These are phyloP conservation scores for Debaryomyces tyrocola DNA, from an alignment of 805 yeast species.

Conservation along the genomic window DNA sequence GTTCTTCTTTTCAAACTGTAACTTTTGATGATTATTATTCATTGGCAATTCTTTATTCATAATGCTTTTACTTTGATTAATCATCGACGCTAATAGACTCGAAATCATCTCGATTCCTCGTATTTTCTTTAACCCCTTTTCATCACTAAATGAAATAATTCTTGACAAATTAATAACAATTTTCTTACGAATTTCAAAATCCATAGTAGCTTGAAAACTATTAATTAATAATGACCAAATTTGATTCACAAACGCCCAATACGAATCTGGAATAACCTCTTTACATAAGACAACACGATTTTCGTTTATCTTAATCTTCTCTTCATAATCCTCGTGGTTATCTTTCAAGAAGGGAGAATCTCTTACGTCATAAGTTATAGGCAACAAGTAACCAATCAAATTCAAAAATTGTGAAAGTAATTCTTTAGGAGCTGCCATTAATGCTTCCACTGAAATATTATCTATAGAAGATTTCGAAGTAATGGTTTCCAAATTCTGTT, in stretches of 20 bases:
- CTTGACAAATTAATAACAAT: conserved; percentile 55
- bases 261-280: conserved; percentile 19
- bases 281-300: conserved; percentile 31
- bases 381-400: conserved; percentile 58
- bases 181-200: conserved; percentile 59
- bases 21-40: background rate
- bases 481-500: conserved; percentile 2
- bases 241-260: conserved; percentile 40
- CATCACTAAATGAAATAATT: conserved; percentile 43
- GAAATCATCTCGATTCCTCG: conserved; percentile 37
- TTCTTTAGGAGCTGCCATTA: conserved; percentile 75
- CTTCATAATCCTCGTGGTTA: conserved; percentile 19
- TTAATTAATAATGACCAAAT: conserved; percentile 56
- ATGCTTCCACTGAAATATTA: conserved; percentile 57
- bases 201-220: conserved; percentile 72
- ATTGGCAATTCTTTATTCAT: conserved; percentile 10
- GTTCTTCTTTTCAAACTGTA: background rate
- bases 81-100: conserved; percentile 56
- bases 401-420: conserved; percentile 53
- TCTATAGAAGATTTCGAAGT: conserved; percentile 7
- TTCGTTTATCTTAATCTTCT: conserved; percentile 25
- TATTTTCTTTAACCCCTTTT: conserved; percentile 29
- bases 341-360: conserved; percentile 30
- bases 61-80: conserved; percentile 50
- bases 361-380: conserved; percentile 36